Base-by-base conservation (phyloP, 768 basidiomycete genomes). In the Naganishia vishniacii region DNA sequence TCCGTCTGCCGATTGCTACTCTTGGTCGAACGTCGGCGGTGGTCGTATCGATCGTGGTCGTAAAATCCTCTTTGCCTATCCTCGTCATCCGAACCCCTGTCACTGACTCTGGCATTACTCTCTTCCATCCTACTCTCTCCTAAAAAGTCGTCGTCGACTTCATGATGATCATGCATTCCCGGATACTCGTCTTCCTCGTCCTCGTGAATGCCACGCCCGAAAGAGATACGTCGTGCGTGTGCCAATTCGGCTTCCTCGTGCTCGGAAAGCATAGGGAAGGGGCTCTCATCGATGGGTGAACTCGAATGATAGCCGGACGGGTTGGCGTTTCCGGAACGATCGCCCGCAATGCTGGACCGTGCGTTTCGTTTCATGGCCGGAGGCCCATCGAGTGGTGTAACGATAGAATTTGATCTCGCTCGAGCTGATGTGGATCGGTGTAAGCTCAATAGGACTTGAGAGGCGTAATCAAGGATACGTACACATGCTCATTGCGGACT, bases 401-500 rank as follows among this genome's bases (percentile, higher is more conserved):
- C 25, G 23, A 74, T 66, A 1, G 73, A 73, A 31, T 73, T 71
- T 7, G 74, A 74, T 40, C 75, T 60, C n/a, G 75, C 73, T n/a
- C 75, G 72, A n/a, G 75, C 75, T 77, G 37, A 25, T n/a, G 15
- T 42, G 7, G 23, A 16, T 31, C 28, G 25, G n/a, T 13, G 18
- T 13, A 12, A 20, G 0, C n/a, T 29, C 15, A 31, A 12, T 8
- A 23, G 13, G 7, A 16, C 18, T 20, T 6, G 28, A 31, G 26
- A 18, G 31, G n/a, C 23, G 29, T n/a, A 44, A 20, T 16, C 13
- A 12, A 31, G 20, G 42, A 32, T 7, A 76, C 79, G 67, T 58
- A 79, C 79, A 79, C 67, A 80, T 77, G 61, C 74, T 89, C 88
- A 91, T 90, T 20, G 80, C 80, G 49, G 72, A 74, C 71, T 93